A percentile compares a stretch with the other conserved stretches of the same genome.
These are phyloP conservation scores for Linum trigynum DNA, from an alignment of 345 rosid genomes.

Conservation along the genomic window DNA sequence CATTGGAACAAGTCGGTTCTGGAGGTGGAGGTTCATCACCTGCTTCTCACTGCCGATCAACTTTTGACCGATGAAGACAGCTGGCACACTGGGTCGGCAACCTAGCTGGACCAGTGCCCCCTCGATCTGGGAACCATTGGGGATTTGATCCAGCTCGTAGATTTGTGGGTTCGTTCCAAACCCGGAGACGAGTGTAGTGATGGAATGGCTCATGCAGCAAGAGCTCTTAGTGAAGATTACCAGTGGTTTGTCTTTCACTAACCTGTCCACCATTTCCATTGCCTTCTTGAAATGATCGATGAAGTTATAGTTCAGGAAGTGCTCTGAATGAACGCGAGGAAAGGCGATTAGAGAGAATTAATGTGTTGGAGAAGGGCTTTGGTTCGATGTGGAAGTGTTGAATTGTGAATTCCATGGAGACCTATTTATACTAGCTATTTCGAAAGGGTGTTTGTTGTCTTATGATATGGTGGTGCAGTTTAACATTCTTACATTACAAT, in stretches of 20 bases:
- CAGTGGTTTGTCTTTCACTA: slow-evolving; percentile 17
- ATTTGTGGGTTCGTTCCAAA: slow-evolving; percentile 27
- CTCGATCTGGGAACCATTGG: slow-evolving; percentile 22
- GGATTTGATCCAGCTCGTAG: slow-evolving; percentile 21
- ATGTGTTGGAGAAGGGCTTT: neutral
- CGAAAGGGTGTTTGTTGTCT: neutral
- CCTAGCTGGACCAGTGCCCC: slow-evolving; percentile 22
- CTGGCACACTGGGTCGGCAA: slow-evolving; percentile 20
- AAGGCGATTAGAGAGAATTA: neutral
- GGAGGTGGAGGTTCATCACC: slow-evolving; percentile 24
- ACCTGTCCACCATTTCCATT: slow-evolving; percentile 19
- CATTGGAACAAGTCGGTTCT: slow-evolving; percentile 23
- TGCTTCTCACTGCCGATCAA: slow-evolving; percentile 19
- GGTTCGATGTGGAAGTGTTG: neutral
- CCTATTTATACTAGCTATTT: neutral
- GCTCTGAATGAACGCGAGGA: no score
- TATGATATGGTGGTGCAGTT: neutral
- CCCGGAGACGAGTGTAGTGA: slow-evolving; percentile 17
- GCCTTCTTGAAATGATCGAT: neutral
- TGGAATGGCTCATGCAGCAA: slow-evolving; percentile 30
- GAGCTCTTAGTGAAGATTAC: slow-evolving; percentile 26
- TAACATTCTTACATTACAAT: neutral
- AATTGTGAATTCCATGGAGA: neutral
- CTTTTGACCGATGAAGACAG: slow-evolving; percentile 23
- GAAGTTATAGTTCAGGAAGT: neutral